Evolutionary conservation across 306 rosid species (phyloP), one percentile per base, ranked within the genome.

Genomic region (Lathyrus sativus): DNA sequence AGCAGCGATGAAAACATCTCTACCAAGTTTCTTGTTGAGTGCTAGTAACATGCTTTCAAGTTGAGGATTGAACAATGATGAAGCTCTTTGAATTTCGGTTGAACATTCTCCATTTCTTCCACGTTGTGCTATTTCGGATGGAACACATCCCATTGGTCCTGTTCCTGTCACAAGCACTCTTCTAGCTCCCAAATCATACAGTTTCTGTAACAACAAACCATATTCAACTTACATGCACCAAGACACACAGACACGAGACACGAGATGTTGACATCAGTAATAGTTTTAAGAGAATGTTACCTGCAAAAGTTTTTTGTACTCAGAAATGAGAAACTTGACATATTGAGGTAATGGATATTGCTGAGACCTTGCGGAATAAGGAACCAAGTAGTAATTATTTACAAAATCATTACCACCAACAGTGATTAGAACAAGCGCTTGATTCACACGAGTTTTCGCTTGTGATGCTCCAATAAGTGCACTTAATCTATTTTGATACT

Each of bases 361-460:
- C 12, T 78, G 85, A 4, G 97, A 91, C 71, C 97, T 80, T 11
- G 86, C 89, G 9, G 97, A 91, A 75, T 19, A 64, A 8, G 97
- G 96, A 1, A 86, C 81, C 22, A 91, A 53, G 61, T 78, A 91
- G 80, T 88, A 91, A 62, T 91, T 91, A 71, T 91, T 91, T 2
- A 88, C 96, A 42, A 91, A 91, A 59, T 91, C 97, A 9, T 91
- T 91, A 12, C 97, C 97, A 2, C 97, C 97, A 0, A 76, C 66
- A 0, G 97, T 91, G 59, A 91, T 67, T 2, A 91, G 84, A 7
- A 83, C 68, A 0, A 88, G 83, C 11, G 91, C 84, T 53, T 65
- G 46, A 14, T 71, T 85, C 55, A 91, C 96, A 0, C 81, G 76
- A 28, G 26, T 64, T 11, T 63, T 58, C 0, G 96, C 42, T 13